phyloP scores from a whole-genome alignment of 2,329 filamentous ascomycete genomes.

The Zelopaecilomyces penicillatus region DNA sequence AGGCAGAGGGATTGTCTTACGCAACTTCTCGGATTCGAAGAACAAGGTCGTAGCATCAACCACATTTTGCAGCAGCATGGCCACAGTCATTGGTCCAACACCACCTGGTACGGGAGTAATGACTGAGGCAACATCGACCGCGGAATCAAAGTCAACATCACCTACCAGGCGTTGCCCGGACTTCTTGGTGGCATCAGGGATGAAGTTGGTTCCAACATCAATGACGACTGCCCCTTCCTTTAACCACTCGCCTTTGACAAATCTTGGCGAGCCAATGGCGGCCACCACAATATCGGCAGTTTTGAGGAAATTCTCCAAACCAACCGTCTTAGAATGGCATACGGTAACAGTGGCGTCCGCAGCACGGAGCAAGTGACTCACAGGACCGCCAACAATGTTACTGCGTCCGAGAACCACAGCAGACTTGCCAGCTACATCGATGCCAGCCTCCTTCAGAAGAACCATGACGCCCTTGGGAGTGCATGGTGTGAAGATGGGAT shows the following conservation, averaged over 20 bases:
- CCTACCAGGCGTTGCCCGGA: constrained; percentile 87
- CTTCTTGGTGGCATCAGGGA: constrained; percentile 82
- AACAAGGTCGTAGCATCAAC: constrained; percentile 75
- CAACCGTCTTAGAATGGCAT: constrained; percentile 81
- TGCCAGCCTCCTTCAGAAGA: constrained; percentile 72
- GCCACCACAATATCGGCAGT: constrained; percentile 83
- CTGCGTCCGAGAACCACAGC: constrained; percentile 91
- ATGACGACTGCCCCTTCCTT: constrained; percentile 94
- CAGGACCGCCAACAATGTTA: constrained; percentile 94
- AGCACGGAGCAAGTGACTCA: constrained; percentile 91
- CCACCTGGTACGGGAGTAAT: constrained; percentile 96
- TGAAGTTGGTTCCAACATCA: constrained; percentile 95
- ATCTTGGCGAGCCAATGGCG: constrained; percentile 78
- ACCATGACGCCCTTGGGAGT: constrained; percentile 97
- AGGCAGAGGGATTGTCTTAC: constrained; percentile 74
- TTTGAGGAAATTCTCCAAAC: constrained; percentile 67
- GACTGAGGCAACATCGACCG: constrained; percentile 74
- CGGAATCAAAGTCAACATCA: constrained; percentile 86
- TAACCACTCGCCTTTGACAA: constrained; percentile 91
- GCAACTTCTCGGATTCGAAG: constrained; percentile 73
- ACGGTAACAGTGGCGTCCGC: constrained; percentile 95
- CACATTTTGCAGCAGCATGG: constrained; percentile 95
- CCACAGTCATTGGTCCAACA: constrained; percentile 97
- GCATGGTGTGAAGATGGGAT: constrained; percentile 84
- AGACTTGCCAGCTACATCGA: constrained; percentile 80